phyloP scores from a whole-genome alignment of 2,329 filamentous ascomycete genomes.

The Plectosphaerella plurivora region DNA sequence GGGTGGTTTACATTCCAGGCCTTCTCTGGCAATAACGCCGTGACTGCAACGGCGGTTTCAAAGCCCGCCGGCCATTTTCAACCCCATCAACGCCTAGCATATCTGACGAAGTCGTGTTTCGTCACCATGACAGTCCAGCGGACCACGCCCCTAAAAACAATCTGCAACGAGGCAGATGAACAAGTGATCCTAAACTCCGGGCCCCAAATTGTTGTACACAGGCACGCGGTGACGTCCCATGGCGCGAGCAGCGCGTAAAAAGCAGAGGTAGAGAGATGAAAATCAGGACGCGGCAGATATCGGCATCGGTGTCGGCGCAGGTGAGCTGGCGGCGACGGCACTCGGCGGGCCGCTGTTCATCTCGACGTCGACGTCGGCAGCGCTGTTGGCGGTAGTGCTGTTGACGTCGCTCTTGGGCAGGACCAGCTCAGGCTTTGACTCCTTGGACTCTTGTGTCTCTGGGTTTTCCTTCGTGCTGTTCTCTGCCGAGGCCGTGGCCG shows the following conservation, averaged over 20 bases:
- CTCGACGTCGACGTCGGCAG: conserved; percentile 45
- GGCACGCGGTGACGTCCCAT: background rate
- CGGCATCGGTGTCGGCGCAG: conserved; percentile 35
- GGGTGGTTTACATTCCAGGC: too few species aligned
- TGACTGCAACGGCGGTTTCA: too few species aligned
- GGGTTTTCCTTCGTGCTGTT: conserved; percentile 58
- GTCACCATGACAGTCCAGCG: too few species aligned
- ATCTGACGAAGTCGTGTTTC: too few species aligned
- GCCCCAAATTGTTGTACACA: conserved; percentile 1
- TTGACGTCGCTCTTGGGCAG: conserved; percentile 44
- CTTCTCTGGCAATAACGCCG: too few species aligned
- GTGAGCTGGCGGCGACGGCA: conserved; percentile 43
- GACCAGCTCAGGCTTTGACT: conserved; percentile 47
- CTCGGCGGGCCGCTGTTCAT: conserved; percentile 47
- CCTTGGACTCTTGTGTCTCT: conserved; percentile 42
- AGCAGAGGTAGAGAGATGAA: background rate
- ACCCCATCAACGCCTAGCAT: too few species aligned
- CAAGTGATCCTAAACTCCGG: too few species aligned
- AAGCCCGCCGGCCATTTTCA: too few species aligned
- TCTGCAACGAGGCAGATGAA: too few species aligned
- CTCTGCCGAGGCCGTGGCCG: conserved; percentile 39
- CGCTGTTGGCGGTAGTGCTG: conserved; percentile 24
- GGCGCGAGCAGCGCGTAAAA: background rate
- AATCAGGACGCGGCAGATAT: conserved; percentile 31
- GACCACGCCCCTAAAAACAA: too few species aligned